Base-by-base conservation (phyloP, 352 stramenopile genomes). In the Pythium phragmitis region DNA sequence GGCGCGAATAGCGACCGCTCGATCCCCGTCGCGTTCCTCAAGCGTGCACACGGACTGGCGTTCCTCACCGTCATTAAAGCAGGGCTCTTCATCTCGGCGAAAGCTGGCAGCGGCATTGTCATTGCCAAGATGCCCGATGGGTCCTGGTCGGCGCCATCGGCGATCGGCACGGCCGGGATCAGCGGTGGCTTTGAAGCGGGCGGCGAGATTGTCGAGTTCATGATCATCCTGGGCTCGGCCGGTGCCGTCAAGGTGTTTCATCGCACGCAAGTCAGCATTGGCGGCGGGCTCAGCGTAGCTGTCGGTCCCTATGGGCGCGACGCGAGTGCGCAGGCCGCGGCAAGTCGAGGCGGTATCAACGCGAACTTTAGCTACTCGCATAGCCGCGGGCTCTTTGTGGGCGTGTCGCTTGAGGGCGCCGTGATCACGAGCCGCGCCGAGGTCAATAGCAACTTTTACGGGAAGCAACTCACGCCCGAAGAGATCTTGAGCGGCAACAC, bases 371-470 rank as follows among this genome's bases (percentile, higher is more conserved):
- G 91, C 48, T 98, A 98, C 65, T 96, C 80, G 30, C 81, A 98
- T 37, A 96, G 82, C 54, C 93, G 95, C 37, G 95, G 95, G 6
- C 73, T 98, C 1, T 98, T 98, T 65, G 91, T 88, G 3, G 95
- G 94, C 17, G 87, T 98, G 53, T 98, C 89, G 0, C 74, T 98
- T 39, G 90, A 98, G 65, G 95, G 95, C n/a, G 91, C 91, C 28
- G 72, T 98, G 9, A 91, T 98, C 63, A 87, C 87, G 14, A 89
- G 85, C 26, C 79, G 96, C 6, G 75, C 91, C n/a, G 79, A 97
- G 36, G 90, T 97, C 50, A 98, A 98, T 75, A 92, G 92, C 73
- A 97, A 96, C 42, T 98, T 98, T 72, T 98, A 98, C 71, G 92
- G 92, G 23, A 76, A 88, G 57, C 77, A 94, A 53, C 61, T 92